These are phyloP conservation scores for Lecanicillium sp. DNA, from an alignment of 2,329 filamentous ascomycete genomes.

Conservation along the genomic window DNA sequence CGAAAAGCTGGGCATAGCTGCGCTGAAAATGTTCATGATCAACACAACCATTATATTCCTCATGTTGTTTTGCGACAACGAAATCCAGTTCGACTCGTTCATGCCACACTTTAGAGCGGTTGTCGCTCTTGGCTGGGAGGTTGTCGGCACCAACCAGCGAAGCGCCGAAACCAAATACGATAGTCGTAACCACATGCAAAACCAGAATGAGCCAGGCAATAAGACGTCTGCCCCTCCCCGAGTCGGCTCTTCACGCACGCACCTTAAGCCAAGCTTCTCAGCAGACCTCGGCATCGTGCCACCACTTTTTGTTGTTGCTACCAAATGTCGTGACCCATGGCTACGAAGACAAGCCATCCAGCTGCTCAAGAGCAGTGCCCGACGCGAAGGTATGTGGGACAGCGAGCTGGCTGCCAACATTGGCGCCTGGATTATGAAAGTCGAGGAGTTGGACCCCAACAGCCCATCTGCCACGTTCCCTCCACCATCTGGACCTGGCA, in stretches of 20 bases:
- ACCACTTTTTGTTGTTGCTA: conserved; percentile 57
- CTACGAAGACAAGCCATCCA: conserved; percentile 53
- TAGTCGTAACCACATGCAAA: conserved; percentile 27
- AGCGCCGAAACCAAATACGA: conserved; percentile 37
- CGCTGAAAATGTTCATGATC: conserved; percentile 54
- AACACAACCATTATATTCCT: conserved; percentile 49
- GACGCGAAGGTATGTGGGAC: conserved; percentile 64
- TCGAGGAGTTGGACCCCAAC: conserved; percentile 40
- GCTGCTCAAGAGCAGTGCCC: conserved; percentile 49
- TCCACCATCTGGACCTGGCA: background rate
- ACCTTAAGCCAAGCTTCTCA: conserved; percentile 55
- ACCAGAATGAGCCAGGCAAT: conserved; percentile 23
- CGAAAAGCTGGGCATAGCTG: conserved; percentile 51
- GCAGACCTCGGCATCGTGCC: conserved; percentile 57
- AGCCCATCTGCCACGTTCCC: too few relatives aligned
- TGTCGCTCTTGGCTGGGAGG: conserved; percentile 48
- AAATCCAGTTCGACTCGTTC: conserved; percentile 50
- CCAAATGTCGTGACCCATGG: conserved; percentile 51
- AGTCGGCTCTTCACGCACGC: conserved; percentile 24
- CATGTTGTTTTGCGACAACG: conserved; percentile 52
- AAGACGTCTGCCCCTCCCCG: background rate
- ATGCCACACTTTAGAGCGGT: conserved; percentile 43
- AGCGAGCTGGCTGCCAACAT: conserved; percentile 49
- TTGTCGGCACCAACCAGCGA: conserved; percentile 50
- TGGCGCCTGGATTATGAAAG: conserved; percentile 43